Percentiles rank a stretch among this genome's conserved stretches.
phyloP scores from a whole-genome alignment of 108 stramenopile species.

The Schizochytrium sp. region DNA sequence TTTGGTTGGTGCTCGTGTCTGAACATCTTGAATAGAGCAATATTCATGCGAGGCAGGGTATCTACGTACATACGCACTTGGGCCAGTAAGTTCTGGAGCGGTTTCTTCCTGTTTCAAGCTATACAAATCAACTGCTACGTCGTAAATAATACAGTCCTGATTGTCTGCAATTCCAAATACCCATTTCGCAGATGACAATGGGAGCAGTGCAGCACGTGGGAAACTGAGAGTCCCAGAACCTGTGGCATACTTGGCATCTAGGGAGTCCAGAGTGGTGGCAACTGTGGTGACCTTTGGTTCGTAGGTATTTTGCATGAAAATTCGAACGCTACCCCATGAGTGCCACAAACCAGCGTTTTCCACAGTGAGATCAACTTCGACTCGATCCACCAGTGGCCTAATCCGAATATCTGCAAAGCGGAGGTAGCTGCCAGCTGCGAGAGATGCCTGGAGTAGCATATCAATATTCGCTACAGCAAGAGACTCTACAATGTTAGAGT shows the following conservation, averaged over 20 bases:
- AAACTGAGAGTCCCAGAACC: too few relatives aligned
- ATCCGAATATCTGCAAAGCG: background rate
- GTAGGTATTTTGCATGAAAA: too few relatives aligned
- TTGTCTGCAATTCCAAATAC: too few relatives aligned
- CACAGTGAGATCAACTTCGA: background rate
- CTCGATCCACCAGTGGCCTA: background rate
- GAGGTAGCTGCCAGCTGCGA: background rate
- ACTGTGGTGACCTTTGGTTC: too few relatives aligned
- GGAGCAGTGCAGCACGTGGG: too few relatives aligned
- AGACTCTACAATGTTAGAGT: background rate
- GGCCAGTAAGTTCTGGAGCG: background rate
- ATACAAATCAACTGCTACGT: too few relatives aligned
- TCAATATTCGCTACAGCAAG: background rate
- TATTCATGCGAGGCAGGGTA: background rate
- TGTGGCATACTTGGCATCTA: too few relatives aligned
- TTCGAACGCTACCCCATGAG: background rate
- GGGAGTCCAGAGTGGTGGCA: too few relatives aligned
- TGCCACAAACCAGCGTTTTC: constrained; percentile 40
- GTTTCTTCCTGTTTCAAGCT: too few relatives aligned
- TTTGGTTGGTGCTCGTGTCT: background rate
- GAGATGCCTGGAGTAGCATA: constrained; percentile 3
- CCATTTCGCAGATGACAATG: too few relatives aligned
- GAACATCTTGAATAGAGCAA: background rate
- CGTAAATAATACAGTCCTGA: too few relatives aligned
- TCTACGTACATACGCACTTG: background rate